Conservation (phyloP, 805 yeast genomes). For the Kodamaea sagamina region DNA sequence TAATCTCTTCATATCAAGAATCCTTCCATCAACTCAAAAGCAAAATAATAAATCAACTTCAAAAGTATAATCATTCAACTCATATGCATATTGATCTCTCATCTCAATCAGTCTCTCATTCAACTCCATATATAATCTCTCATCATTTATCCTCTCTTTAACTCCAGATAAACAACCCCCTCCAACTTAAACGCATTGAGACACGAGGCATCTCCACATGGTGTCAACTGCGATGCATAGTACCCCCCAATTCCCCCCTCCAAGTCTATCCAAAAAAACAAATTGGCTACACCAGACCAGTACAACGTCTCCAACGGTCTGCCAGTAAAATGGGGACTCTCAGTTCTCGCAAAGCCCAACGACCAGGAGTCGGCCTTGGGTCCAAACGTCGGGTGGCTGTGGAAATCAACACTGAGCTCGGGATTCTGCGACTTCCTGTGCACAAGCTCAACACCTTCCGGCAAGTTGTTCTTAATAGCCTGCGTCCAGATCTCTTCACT, state of each 20-base stretch:
- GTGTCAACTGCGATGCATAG: constrained; percentile 42
- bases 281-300: constrained; percentile 45
- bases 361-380: constrained; percentile 5
- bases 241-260: constrained; percentile 40
- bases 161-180: constrained; percentile 23
- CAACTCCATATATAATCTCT: no score
- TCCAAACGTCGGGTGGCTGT: background rate
- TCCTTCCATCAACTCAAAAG: no score
- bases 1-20: no score
- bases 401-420: background rate
- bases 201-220: constrained; percentile 29
- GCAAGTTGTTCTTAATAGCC: constrained; percentile 7
- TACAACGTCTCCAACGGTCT: constrained; percentile 35
- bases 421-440: constrained; percentile 20
- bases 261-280: constrained; percentile 42
- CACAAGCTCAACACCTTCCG: constrained; percentile 15
- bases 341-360: constrained; percentile 16
- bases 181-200: constrained; percentile 26
- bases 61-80: no score
- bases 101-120: no score
- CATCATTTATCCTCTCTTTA: constrained; percentile 8
- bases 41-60: no score
- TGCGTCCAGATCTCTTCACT: background rate
- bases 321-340: constrained; percentile 31
- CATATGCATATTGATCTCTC: no score